phyloP scores from a whole-genome alignment of 139 green algal genomes.

The Penium margaritaceum region DNA sequence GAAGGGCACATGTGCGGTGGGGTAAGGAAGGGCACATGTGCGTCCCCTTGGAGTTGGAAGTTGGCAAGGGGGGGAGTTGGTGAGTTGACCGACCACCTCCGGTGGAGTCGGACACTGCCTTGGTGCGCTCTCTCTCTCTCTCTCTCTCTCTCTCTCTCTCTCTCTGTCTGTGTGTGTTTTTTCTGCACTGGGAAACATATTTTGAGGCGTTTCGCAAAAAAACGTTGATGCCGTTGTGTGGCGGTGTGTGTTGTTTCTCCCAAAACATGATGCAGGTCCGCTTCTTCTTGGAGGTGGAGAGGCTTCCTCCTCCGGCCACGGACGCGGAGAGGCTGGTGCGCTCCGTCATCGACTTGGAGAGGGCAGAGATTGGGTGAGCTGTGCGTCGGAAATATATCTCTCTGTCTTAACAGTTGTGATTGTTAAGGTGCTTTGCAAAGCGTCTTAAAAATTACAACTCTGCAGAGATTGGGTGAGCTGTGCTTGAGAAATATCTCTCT shows the following conservation, averaged over 20 bases:
- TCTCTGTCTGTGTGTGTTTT: neutral
- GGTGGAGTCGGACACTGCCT: too few species aligned
- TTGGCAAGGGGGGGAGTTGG: too few species aligned
- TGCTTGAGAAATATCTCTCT: too few species aligned
- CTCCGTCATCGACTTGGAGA: constrained; percentile 18
- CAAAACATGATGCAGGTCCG: constrained; percentile 1
- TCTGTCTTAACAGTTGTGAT: too few species aligned
- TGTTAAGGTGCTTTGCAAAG: too few species aligned
- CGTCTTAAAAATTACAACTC: too few species aligned
- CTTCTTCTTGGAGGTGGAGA: constrained; percentile 24
- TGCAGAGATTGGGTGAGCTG: too few species aligned
- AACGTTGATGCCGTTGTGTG: neutral
- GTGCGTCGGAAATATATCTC: neutral
- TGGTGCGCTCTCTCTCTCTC: neutral
- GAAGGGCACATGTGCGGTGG: too few species aligned
- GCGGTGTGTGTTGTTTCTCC: neutral
- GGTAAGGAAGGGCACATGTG: too few species aligned
- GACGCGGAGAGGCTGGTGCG: constrained; percentile 25
- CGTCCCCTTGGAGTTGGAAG: too few species aligned
- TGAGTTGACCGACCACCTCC: too few species aligned
- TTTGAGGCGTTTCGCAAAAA: neutral
- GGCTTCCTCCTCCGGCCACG: constrained; percentile 1
- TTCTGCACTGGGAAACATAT: neutral
- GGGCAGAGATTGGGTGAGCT: constrained; percentile 20
- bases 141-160: neutral